Conservation (phyloP, 495 filamentous ascomycete species). For the Penicillium goetzii region DNA sequence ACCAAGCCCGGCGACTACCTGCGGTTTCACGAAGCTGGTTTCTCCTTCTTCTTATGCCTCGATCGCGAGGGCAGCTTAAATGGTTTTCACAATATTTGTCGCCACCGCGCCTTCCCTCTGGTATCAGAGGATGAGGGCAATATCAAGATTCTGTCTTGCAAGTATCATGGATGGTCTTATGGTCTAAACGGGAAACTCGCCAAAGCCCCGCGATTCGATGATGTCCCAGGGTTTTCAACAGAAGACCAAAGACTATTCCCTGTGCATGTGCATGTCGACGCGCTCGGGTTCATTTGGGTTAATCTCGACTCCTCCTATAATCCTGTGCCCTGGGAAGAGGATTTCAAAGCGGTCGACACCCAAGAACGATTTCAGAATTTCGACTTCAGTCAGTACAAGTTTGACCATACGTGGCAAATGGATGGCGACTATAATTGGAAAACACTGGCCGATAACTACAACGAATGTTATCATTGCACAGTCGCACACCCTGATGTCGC, state of each 20-base stretch:
- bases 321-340: slow-evolving; percentile 52
- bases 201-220: slow-evolving; percentile 60
- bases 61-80: slow-evolving; percentile 53
- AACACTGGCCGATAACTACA: slow-evolving; percentile 57
- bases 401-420: slow-evolving; percentile 57
- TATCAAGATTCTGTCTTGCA: slow-evolving; percentile 56
- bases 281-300: slow-evolving; percentile 54
- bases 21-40: slow-evolving; percentile 51
- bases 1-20: slow-evolving; percentile 52
- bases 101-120: slow-evolving; percentile 60
- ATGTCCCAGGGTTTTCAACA: slow-evolving; percentile 58
- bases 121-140: slow-evolving; percentile 51
- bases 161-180: slow-evolving; percentile 66
- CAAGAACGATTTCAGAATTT: slow-evolving; percentile 46
- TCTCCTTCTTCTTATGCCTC: slow-evolving; percentile 48
- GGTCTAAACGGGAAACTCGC: slow-evolving; percentile 58
- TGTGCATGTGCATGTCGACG: slow-evolving; percentile 52
- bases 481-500: slow-evolving; percentile 53
- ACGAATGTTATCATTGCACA: slow-evolving; percentile 58
- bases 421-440: slow-evolving; percentile 59
- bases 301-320: slow-evolving; percentile 49
- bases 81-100: slow-evolving; percentile 61
- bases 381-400: slow-evolving; percentile 53
- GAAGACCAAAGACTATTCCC: slow-evolving; percentile 48
- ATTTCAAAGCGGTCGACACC: slow-evolving; percentile 47